phyloP scores from a whole-genome alignment of 2,329 filamentous ascomycete species.

The Penicillium sp. region DNA sequence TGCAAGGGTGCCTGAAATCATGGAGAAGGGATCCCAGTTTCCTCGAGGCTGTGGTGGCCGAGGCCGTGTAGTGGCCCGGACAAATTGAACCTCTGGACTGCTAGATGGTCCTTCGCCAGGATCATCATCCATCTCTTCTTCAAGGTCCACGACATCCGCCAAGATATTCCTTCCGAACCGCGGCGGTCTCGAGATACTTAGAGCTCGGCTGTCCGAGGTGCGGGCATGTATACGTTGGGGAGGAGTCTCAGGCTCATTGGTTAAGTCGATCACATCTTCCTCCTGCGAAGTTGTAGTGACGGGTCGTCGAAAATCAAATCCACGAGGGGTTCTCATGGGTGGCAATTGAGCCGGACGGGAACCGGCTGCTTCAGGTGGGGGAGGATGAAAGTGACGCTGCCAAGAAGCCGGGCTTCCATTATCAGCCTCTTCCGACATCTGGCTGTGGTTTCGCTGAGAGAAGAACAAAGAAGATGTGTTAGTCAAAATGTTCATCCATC shows the following conservation, averaged over 20 bases:
- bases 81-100: slow-evolving; percentile 50
- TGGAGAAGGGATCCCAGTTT: slow-evolving; percentile 3
- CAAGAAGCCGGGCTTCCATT: slow-evolving; percentile 25
- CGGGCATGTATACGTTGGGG: slow-evolving; percentile 16
- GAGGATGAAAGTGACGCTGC: slow-evolving; percentile 24
- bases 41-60: slow-evolving; percentile 1
- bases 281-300: slow-evolving; percentile 31
- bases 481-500: slow-evolving; percentile 12
- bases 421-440: slow-evolving; percentile 34
- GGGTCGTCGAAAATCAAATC: slow-evolving; percentile 52
- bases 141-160: slow-evolving; percentile 38
- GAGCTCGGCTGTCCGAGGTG: slow-evolving; percentile 8
- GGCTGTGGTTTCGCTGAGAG: slow-evolving; percentile 31
- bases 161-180: slow-evolving; percentile 37
- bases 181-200: slow-evolving; percentile 24
- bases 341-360: slow-evolving; percentile 27
- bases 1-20: neutral
- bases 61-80: slow-evolving; percentile 30
- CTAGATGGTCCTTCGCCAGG: slow-evolving; percentile 20
- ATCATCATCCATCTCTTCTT: slow-evolving; percentile 28
- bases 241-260: slow-evolving; percentile 42
- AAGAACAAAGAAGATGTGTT: slow-evolving; percentile 10
- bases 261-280: slow-evolving; percentile 45
- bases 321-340: slow-evolving; percentile 44
- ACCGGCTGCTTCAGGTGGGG: slow-evolving; percentile 14